Evolutionary conservation across 495 filamentous ascomycete species (phyloP).

Genomic region (Lasiosphaeriaceae sp.): DNA sequence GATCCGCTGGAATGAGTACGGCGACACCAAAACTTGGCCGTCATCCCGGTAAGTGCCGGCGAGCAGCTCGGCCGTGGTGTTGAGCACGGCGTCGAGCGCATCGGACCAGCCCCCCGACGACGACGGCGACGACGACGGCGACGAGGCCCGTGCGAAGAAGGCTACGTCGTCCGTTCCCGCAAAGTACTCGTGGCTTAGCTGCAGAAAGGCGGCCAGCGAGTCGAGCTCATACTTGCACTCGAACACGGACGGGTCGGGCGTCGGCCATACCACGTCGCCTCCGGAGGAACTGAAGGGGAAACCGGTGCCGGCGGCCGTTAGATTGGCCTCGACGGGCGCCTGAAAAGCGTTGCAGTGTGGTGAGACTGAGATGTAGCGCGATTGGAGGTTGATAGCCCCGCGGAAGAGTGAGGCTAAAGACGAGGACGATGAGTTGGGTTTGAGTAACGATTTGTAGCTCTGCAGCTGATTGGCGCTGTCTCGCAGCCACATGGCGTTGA

Average conservation of each 20-base stretch:
- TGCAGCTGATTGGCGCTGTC: constrained; percentile 66
- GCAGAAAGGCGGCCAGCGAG: constrained; percentile 60
- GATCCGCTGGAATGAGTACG: constrained; percentile 55
- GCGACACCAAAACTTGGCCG: constrained; percentile 47
- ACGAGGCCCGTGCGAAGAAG: constrained; percentile 51
- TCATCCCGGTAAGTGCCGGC: constrained; percentile 53
- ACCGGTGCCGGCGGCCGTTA: constrained; percentile 22
- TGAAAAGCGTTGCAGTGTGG: constrained; percentile 67
- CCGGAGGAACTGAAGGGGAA: constrained; percentile 26
- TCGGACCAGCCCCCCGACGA: constrained; percentile 20
- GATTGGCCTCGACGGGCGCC: constrained; percentile 50
- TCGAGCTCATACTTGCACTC: constrained; percentile 67
- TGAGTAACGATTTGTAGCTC: constrained; percentile 56
- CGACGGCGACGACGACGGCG: constrained; percentile 39
- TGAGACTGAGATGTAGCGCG: constrained; percentile 53
- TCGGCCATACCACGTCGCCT: constrained; percentile 21
- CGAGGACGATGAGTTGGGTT: constrained; percentile 27
- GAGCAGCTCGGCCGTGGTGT: constrained; percentile 47
- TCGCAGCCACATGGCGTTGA: constrained; percentile 71
- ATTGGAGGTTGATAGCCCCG: constrained; percentile 63
- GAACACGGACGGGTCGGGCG: constrained; percentile 29
- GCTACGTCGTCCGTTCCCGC: constrained; percentile 51
- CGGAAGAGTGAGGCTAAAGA: constrained; percentile 55
- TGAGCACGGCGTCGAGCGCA: constrained; percentile 42
- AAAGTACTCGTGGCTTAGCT: constrained; percentile 56